Conservation (phyloP, 805 yeast genomes). For the Yamadazyma laniorum region DNA sequence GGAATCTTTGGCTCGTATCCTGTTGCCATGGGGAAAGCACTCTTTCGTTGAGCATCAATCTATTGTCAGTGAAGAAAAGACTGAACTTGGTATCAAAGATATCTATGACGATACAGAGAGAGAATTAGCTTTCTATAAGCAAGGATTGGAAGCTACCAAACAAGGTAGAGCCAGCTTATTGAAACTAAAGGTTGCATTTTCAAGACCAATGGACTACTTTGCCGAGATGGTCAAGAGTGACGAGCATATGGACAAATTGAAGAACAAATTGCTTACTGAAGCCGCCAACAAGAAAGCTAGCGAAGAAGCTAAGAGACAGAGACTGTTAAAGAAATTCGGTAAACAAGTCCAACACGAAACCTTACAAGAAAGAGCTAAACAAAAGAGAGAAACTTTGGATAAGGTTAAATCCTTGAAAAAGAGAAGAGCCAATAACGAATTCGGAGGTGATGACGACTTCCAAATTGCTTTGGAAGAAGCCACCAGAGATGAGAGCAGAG, state of each 20-base stretch:
- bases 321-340: constrained; percentile 94
- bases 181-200: constrained; percentile 77
- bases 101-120: constrained; percentile 95
- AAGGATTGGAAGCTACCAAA: constrained; percentile 81
- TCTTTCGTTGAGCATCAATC: constrained; percentile 84
- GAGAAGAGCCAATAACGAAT: constrained; percentile 77
- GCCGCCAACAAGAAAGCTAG: constrained; percentile 83
- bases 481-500: constrained; percentile 51
- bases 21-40: constrained; percentile 61
- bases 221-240: constrained; percentile 99
- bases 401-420: constrained; percentile 88
- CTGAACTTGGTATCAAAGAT: constrained; percentile 72
- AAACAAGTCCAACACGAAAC: constrained; percentile 95
- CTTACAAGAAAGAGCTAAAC: constrained; percentile 88
- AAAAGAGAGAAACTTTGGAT: constrained; percentile 85
- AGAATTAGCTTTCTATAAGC: constrained; percentile 92
- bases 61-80: constrained; percentile 55
- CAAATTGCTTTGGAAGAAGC: constrained; percentile 93
- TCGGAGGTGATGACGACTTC: constrained; percentile 67
- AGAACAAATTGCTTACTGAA: constrained; percentile 74
- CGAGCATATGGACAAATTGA: constrained; percentile 95
- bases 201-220: constrained; percentile 92
- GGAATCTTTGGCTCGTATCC: constrained; percentile 65
- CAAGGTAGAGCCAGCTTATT: constrained; percentile 65
- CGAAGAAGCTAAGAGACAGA: constrained; percentile 90